These are phyloP conservation scores for Cercospora brassicicola DNA, from an alignment of 2,329 filamentous ascomycete species.

Conservation along the genomic window DNA sequence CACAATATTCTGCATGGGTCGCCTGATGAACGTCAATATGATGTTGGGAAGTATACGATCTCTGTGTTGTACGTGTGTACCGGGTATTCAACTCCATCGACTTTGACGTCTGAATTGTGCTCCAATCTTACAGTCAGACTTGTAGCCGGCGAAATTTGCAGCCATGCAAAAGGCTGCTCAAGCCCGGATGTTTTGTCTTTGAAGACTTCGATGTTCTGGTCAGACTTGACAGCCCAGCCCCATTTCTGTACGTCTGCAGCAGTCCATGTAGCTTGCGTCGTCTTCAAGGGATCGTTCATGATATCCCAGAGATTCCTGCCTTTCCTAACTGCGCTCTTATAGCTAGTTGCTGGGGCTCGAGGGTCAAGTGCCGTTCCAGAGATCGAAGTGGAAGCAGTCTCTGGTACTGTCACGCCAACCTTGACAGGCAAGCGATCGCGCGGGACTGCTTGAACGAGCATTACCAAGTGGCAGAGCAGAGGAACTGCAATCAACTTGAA, in stretches of 20 bases:
- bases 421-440: background rate
- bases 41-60: too few species aligned
- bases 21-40: background rate
- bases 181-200: constrained; percentile 13
- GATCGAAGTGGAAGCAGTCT: background rate
- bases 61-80: background rate
- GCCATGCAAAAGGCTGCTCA: background rate
- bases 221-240: constrained; percentile 9
- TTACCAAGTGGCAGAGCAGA: background rate
- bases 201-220: constrained; percentile 8
- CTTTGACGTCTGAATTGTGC: constrained; percentile 3
- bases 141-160: background rate
- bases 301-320: constrained; percentile 1
- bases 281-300: constrained; percentile 2
- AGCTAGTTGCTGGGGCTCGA: constrained; percentile 8
- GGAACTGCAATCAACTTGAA: background rate
- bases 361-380: background rate
- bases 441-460: background rate
- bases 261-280: constrained; percentile 4
- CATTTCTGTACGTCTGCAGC: constrained; percentile 3
- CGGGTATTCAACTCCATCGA: background rate
- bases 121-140: constrained; percentile 1
- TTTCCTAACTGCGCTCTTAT: constrained; percentile 8
- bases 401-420: background rate
- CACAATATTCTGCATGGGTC: constrained; percentile 10